Evolutionary conservation across 2,329 filamentous ascomycete species (phyloP), one percentile per base, ranked within the genome.

Genomic region (Simplicillium aogashimaense): DNA sequence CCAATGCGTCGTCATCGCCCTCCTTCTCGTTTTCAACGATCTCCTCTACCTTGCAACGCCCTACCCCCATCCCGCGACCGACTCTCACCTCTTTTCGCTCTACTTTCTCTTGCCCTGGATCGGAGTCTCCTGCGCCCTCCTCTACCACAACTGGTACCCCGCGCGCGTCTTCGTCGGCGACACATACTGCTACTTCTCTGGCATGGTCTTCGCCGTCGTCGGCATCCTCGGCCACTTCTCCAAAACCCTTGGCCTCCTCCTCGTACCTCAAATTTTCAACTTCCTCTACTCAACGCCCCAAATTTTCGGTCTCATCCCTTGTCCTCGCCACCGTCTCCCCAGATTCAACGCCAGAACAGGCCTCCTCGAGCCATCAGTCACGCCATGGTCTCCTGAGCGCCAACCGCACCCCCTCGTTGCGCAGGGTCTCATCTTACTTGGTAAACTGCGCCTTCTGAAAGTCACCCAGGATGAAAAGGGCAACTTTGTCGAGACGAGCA

Each of bases 101-200:
- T 98, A 94, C 67, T 80, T 98, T 50, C 74, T 98, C 33, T 74
- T 97, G 13, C 92, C 92, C 13, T 97, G 97, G 69, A 75, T 97
- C 44, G 92, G 88, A 37, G 92, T 95, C 40, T 95, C 88, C 7
- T 63, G 84, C 38, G 92, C 92, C 8, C 73, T 98, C 13, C 76
- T 92, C 55, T 78, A 66, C 58, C 89, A 98, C 68, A 98, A 98
- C 63, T 94, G 88, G 86, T 98, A 88, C 57, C 92, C 92, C 0
- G 87, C 90, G 17, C 81, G 80, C 53, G 92, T 97, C 9, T 98
- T 98, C 55, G 90, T 97, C 9, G 92, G 92, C 41, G 92, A 98
- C 63, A 98, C 92, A 4, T 98, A 97, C 72, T 98, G 92, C 73
- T 98, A 98, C 66, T 95, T 98, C 61, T 92, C 92, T 1, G 92